Evolutionary conservation across 163 green algal species (phyloP), one percentile per base, ranked within the genome.

Genomic region (Scenedesmus sp.): DNA sequence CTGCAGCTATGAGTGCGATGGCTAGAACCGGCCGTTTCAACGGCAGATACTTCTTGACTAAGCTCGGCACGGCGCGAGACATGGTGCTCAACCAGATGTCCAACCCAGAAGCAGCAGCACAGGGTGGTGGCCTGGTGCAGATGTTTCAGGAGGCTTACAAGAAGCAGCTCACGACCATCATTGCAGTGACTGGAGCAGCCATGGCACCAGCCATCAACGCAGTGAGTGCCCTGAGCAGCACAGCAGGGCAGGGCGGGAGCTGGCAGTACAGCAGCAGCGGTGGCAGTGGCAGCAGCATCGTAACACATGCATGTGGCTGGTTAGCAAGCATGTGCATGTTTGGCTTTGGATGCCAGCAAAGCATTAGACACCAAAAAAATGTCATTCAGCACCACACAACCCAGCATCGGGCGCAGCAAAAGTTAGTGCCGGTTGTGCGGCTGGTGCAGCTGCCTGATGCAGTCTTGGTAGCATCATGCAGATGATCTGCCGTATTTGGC

Each of bases 191-290:
- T 5, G 96, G 96, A 20, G 91, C 93, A 1, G 93, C 95, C 26
- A 98, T 98, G 96, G 91, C 93, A 10, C 96, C 96, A 52, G 94
- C 94, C 0, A 81, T 98, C 16, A 98, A 98, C 76, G 4, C 76
- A 86, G 67, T 74, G 87, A 79, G 87, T 84, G 77, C 16, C 18
- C 46, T 15, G 7, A 9, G n/a, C 84, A 64, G 60, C 7, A 46
- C 46, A 64, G 54, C 54, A 52, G 81, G 15, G 12, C 16, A 86
- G 15, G 46, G 81, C 81, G 4, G 81, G n/a, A 60, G 81, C 52
- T n/a, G 77, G 77, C 77, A 79, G 70, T 52, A 52, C 23, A 79
- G 70, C 20, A 76, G 70, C 70, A 79, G 12, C 10, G 2, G 23
- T 52, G 5, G 23, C 70, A 79, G 23, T 23, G 6, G 70, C 70